Percentiles rank a stretch among this genome's conserved stretches.
Evolutionary conservation across 1,284 basidiomycete genomes (phyloP).

Genomic region (Tetrapyrgos nigripes): DNA sequence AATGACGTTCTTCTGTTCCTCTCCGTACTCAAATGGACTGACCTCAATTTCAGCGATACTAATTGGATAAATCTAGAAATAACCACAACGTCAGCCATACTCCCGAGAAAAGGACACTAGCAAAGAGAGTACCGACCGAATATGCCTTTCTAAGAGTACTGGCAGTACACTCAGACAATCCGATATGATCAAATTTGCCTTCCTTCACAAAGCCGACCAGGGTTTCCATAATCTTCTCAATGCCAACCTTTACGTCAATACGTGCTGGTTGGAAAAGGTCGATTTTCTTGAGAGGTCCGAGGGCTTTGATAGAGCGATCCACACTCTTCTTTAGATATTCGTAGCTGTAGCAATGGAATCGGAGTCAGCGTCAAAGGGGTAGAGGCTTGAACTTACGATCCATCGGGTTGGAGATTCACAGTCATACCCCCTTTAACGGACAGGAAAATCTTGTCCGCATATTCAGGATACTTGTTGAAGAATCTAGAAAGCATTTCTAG

Average conservation of each 20-base stretch:
- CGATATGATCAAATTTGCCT: slow-evolving; percentile 7
- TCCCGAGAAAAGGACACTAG: no score
- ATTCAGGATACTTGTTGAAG: slow-evolving; percentile 4
- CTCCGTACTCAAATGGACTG: slow-evolving; percentile 3
- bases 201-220: slow-evolving; percentile 3
- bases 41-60: slow-evolving; percentile 7
- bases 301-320: neutral
- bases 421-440: slow-evolving; percentile 2
- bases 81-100: neutral
- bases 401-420: slow-evolving; percentile 3
- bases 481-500: slow-evolving; percentile 5
- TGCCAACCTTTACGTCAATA: neutral
- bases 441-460: slow-evolving; percentile 7
- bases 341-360: neutral
- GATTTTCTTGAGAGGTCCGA: slow-evolving; percentile 7
- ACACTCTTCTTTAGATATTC: neutral
- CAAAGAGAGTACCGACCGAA: slow-evolving; percentile 1
- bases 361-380: neutral
- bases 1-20: slow-evolving; percentile 6
- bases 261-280: slow-evolving; percentile 6
- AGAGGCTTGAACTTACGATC: slow-evolving; percentile 1
- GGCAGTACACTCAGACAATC: slow-evolving; percentile 7
- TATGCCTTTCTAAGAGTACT: slow-evolving; percentile 9
- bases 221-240: slow-evolving; percentile 2
- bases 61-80: slow-evolving; percentile 3